Conservation (phyloP, 352 stramenopile genomes). For the Phytophthora citrophthora region DNA sequence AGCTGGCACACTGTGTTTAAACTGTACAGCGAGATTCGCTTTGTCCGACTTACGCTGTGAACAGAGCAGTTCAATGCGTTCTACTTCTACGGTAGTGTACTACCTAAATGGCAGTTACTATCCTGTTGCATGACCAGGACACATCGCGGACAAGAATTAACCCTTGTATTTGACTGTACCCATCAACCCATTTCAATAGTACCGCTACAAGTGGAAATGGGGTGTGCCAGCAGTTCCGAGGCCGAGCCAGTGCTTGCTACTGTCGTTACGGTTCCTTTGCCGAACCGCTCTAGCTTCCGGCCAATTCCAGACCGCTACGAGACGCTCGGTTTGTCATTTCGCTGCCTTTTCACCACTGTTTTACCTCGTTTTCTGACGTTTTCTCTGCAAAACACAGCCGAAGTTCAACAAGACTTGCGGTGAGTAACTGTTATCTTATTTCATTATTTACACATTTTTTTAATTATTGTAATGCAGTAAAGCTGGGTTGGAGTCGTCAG, state of each 20-base stretch:
- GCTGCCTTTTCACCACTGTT: background rate
- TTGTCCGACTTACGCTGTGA: too few species aligned
- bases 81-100: too few species aligned
- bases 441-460: background rate
- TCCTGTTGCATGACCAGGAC: too few species aligned
- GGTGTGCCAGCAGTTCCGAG: conserved; percentile 24
- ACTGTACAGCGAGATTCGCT: too few species aligned
- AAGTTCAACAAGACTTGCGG: conserved; percentile 50
- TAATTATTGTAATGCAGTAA: conserved; percentile 14
- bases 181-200: conserved; percentile 2
- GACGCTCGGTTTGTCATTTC: conserved; percentile 43
- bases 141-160: too few species aligned
- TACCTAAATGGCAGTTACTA: too few species aligned
- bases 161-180: too few species aligned
- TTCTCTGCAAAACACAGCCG: conserved; percentile 15
- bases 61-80: too few species aligned
- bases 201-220: conserved; percentile 9
- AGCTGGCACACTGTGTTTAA: too few species aligned
- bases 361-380: too few species aligned
- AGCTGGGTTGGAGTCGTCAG: conserved; percentile 62
- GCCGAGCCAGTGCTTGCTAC: conserved; percentile 1
- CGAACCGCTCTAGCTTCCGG: conserved; percentile 38
- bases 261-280: background rate
- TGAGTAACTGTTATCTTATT: conserved; percentile 4
- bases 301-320: conserved; percentile 67